These are phyloP conservation scores for Bombardia bombarda DNA, from an alignment of 495 filamentous ascomycete genomes.

Conservation along the genomic window DNA sequence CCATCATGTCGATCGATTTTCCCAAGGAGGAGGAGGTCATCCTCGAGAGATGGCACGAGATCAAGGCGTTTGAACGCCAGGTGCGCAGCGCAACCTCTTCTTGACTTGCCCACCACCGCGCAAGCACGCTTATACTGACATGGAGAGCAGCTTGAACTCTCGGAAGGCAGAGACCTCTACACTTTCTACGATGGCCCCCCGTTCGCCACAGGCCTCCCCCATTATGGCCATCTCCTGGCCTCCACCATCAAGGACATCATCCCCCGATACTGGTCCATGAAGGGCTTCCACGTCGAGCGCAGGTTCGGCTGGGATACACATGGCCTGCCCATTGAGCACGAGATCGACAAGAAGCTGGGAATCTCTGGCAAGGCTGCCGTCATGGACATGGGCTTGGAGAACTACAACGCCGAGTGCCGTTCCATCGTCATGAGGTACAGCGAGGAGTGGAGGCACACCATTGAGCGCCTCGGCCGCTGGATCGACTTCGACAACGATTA, in stretches of 20 bases:
- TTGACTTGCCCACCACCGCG: not conserved
- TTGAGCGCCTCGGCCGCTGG: slow-evolving; percentile 90
- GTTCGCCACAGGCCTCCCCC: slow-evolving; percentile 61
- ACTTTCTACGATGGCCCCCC: slow-evolving; percentile 76
- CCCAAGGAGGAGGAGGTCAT: slow-evolving; percentile 80
- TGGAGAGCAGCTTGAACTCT: slow-evolving; percentile 36
- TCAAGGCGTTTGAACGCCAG: slow-evolving; percentile 69
- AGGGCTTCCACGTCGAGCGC: slow-evolving; percentile 77
- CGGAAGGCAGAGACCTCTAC: slow-evolving; percentile 62
- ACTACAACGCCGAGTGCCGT: slow-evolving; percentile 89
- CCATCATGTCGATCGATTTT: slow-evolving; percentile 79
- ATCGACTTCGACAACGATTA: slow-evolving; percentile 99
- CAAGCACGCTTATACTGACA: slow-evolving; percentile 4
- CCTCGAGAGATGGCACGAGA: slow-evolving; percentile 78
- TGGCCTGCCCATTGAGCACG: slow-evolving; percentile 91
- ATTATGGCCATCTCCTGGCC: slow-evolving; percentile 92
- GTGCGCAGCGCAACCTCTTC: slow-evolving; percentile 5
- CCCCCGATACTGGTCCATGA: slow-evolving; percentile 96
- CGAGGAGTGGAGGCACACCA: slow-evolving; percentile 80
- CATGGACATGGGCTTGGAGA: slow-evolving; percentile 73
- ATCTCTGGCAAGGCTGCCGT: slow-evolving; percentile 87
- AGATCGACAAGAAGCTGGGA: slow-evolving; percentile 95
- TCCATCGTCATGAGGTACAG: slow-evolving; percentile 93
- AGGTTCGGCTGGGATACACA: slow-evolving; percentile 82
- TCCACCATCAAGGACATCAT: slow-evolving; percentile 98